phyloP scores from a whole-genome alignment of 2,329 filamentous ascomycete genomes.

The Fusarium sp. region DNA sequence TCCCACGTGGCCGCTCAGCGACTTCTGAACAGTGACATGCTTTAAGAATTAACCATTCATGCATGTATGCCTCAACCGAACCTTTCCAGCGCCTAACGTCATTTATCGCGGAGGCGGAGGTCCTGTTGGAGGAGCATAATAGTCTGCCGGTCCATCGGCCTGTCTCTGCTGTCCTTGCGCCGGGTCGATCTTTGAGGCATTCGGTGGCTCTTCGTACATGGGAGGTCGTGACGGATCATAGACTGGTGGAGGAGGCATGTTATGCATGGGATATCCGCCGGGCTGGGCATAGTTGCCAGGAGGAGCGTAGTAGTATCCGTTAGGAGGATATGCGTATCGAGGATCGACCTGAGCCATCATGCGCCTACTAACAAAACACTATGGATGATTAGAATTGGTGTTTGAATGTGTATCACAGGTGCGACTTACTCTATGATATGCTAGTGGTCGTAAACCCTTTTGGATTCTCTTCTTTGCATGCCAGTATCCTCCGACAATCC shows the following conservation, averaged over 20 bases:
- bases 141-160: slow-evolving; percentile 36
- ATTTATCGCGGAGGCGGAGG: slow-evolving; percentile 53
- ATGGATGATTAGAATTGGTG: slow-evolving; percentile 10
- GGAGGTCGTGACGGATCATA: slow-evolving; percentile 70
- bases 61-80: background rate
- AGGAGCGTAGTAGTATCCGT: slow-evolving; percentile 55
- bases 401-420: background rate
- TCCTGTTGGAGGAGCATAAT: slow-evolving; percentile 58
- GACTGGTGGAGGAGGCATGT: slow-evolving; percentile 64
- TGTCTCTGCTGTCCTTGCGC: slow-evolving; percentile 54
- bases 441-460: slow-evolving; percentile 73
- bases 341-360: slow-evolving; percentile 62
- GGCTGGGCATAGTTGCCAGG: slow-evolving; percentile 41
- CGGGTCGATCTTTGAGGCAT: slow-evolving; percentile 65
- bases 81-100: background rate
- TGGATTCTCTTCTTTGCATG: slow-evolving; percentile 76
- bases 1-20: slow-evolving; percentile 5
- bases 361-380: slow-evolving; percentile 65
- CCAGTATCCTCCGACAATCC: slow-evolving; percentile 74
- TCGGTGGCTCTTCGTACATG: slow-evolving; percentile 63
- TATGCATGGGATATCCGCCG: slow-evolving; percentile 46
- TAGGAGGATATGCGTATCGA: slow-evolving; percentile 59
- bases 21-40: slow-evolving; percentile 2
- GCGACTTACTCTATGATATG: slow-evolving; percentile 74
- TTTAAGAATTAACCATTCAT: background rate